Evolutionary conservation across 2,329 filamentous ascomycete species (phyloP).

Genomic region (Calonectria pauciramosa): DNA sequence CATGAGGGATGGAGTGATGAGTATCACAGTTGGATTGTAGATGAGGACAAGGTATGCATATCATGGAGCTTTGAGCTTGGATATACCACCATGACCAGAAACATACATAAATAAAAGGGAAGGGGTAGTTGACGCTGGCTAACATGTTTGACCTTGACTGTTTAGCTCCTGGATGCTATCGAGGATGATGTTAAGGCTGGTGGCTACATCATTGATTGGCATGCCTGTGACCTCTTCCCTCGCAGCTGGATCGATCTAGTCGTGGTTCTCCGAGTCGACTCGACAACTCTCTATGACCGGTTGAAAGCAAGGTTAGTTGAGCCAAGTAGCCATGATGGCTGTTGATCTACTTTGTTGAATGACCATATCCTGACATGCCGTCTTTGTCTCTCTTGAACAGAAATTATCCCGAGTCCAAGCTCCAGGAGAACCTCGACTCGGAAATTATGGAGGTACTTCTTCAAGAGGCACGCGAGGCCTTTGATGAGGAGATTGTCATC

Average conservation of each 20-base stretch:
- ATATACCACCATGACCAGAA: not conserved
- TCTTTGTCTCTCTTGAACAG: slow-evolving; percentile 54
- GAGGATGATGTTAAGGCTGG: slow-evolving; percentile 84
- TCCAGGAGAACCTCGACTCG: slow-evolving; percentile 96
- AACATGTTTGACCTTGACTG: slow-evolving; percentile 11
- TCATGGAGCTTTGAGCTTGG: not conserved
- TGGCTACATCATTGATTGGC: slow-evolving; percentile 96
- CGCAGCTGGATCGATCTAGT: slow-evolving; percentile 95
- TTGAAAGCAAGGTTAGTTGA: slow-evolving; percentile 75
- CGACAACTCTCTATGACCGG: slow-evolving; percentile 86
- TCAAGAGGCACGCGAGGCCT: slow-evolving; percentile 90
- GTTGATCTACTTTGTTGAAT: not conserved
- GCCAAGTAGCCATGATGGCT: not conserved
- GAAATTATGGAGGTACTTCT: slow-evolving; percentile 98
- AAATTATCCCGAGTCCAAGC: slow-evolving; percentile 86
- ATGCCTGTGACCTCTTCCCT: slow-evolving; percentile 96
- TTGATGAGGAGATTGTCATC: slow-evolving; percentile 88
- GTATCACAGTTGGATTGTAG: slow-evolving; percentile 90
- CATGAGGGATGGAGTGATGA: slow-evolving; percentile 91
- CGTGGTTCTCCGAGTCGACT: slow-evolving; percentile 88
- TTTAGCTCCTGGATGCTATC: slow-evolving; percentile 85
- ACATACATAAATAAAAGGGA: slow-evolving; percentile 36
- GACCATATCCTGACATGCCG: not conserved
- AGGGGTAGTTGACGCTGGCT: slow-evolving; percentile 7
- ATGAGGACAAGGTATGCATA: slow-evolving; percentile 87